These are phyloP conservation scores for Apophysomyces variabilis DNA, from an alignment of 371 early-diverging fungal species.

Conservation along the genomic window DNA sequence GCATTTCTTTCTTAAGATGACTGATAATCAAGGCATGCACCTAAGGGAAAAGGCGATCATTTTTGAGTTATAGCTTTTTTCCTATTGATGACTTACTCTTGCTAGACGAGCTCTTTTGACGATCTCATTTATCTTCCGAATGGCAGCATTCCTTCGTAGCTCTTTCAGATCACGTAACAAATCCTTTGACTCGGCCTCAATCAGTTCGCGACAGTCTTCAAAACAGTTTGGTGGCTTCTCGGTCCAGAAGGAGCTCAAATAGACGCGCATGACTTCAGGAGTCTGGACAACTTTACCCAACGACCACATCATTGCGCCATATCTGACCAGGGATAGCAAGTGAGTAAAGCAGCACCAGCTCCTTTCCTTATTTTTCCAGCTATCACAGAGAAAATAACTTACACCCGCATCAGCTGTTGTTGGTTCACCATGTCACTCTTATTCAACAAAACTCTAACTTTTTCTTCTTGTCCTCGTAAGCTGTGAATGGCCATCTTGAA, in stretches of 20 bases:
- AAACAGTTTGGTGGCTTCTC: constrained; percentile 73
- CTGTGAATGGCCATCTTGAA: constrained; percentile 83
- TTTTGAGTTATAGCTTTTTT: neutral
- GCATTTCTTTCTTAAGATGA: constrained; percentile 85
- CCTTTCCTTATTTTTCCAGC: too few relatives aligned
- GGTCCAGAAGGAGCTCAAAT: constrained; percentile 83
- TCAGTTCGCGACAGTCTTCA: constrained; percentile 73
- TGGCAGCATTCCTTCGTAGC: constrained; percentile 83
- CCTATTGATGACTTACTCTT: constrained; percentile 34
- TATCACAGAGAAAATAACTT: constrained; percentile 32
- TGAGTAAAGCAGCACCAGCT: neutral
- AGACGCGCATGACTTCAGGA: constrained; percentile 91
- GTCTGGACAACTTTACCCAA: constrained; percentile 87
- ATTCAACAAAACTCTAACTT: constrained; percentile 84
- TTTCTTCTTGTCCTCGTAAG: constrained; percentile 85
- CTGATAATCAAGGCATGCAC: constrained; percentile 88
- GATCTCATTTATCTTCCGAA: constrained; percentile 90
- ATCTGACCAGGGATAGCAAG: constrained; percentile 38
- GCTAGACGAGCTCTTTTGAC: constrained; percentile 88
- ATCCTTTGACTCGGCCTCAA: constrained; percentile 80
- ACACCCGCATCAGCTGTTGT: constrained; percentile 91
- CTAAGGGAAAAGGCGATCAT: constrained; percentile 19
- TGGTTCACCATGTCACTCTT: constrained; percentile 87
- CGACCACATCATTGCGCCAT: constrained; percentile 95
- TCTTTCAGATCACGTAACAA: constrained; percentile 74